Evolutionary conservation across 306 rosid species (phyloP).

Genomic region (Medicago lupulina): DNA sequence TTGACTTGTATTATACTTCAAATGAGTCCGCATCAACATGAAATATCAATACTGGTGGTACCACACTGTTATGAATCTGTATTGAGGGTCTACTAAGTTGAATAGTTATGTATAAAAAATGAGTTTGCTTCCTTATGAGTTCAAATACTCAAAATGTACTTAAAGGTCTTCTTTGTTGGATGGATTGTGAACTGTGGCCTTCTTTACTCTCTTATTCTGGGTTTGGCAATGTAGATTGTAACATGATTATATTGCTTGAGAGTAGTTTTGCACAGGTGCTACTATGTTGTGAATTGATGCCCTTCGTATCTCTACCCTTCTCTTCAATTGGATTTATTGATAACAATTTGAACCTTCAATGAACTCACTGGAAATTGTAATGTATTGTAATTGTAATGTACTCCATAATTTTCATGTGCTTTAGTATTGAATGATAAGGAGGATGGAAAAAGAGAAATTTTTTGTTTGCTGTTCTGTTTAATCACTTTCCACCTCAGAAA

Average conservation of each 20-base stretch:
- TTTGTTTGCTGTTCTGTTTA: not conserved
- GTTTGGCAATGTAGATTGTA: not conserved
- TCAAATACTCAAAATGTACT: not conserved
- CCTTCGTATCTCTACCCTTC: not conserved
- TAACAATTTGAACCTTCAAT: not conserved
- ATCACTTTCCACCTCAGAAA: not conserved
- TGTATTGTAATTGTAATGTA: conserved; percentile 3
- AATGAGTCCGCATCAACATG: not conserved
- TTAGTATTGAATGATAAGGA: conserved; percentile 12
- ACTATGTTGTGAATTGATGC: conserved; percentile 22
- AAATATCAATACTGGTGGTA: not conserved
- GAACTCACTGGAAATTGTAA: not conserved
- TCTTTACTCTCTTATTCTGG: not conserved
- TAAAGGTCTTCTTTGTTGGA: conserved; percentile 1
- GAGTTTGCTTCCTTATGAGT: not conserved
- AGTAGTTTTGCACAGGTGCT: conserved; percentile 6
- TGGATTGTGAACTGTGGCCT: not conserved
- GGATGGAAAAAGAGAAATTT: not conserved
- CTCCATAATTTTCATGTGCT: conserved; percentile 18
- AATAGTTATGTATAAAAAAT: not conserved
- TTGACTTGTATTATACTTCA: not conserved
- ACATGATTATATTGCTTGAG: not conserved
- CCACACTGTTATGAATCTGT: not conserved
- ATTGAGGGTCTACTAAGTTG: conserved; percentile 5
- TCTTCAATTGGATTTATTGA: not conserved